Conservation (phyloP, 805 yeast species). For the Kodamaea leandrae region DNA sequence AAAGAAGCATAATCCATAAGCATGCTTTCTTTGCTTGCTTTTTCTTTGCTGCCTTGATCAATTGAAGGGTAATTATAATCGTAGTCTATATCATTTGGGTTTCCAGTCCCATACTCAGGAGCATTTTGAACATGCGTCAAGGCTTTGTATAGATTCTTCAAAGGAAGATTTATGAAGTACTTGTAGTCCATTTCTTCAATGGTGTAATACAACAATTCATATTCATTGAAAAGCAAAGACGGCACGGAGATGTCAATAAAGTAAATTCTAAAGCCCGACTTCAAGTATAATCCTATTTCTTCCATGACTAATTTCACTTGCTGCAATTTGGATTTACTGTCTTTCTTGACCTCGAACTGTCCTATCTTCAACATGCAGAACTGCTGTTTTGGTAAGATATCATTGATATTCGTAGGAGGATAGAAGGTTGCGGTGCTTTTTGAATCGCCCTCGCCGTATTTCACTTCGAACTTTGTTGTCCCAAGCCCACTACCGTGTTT, state of each 20-base stretch:
- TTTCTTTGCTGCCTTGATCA: not conserved
- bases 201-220: slow-evolving; percentile 41
- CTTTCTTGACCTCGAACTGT: slow-evolving; percentile 32
- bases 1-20: slow-evolving; percentile 33
- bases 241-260: slow-evolving; percentile 46
- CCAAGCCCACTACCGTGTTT: slow-evolving; percentile 57
- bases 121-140: slow-evolving; percentile 29
- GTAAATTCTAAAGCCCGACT: slow-evolving; percentile 48
- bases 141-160: slow-evolving; percentile 48
- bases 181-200: slow-evolving; percentile 41
- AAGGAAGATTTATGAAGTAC: slow-evolving; percentile 43
- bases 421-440: slow-evolving; percentile 38
- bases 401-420: slow-evolving; percentile 58
- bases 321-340: slow-evolving; percentile 18
- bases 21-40: slow-evolving; percentile 4
- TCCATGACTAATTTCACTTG: slow-evolving; percentile 49
- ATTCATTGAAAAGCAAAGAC: slow-evolving; percentile 39
- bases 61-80: slow-evolving; percentile 19
- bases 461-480: slow-evolving; percentile 52
- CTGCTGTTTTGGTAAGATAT: slow-evolving; percentile 52
- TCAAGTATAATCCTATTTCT: slow-evolving; percentile 53
- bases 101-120: slow-evolving; percentile 17
- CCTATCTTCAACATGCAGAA: slow-evolving; percentile 53
- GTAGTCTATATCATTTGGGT: slow-evolving; percentile 12
- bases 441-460: slow-evolving; percentile 26